A percentile compares a stretch with the other conserved stretches of the same genome.
phyloP scores from a whole-genome alignment of 2,329 filamentous ascomycete genomes.

The Sphaerulina musiva region DNA sequence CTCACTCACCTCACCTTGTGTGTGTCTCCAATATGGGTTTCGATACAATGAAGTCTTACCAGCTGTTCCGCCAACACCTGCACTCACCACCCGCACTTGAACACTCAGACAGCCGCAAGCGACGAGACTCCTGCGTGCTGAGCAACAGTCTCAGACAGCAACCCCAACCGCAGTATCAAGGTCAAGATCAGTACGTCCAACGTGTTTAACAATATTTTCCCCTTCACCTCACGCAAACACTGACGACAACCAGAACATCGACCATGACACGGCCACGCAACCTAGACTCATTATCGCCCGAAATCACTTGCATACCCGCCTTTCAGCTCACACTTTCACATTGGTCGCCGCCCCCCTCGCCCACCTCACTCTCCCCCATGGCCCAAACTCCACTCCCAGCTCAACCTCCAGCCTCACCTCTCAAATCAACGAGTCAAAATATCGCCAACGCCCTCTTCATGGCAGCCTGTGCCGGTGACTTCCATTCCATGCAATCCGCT shows the following conservation, averaged over 20 bases:
- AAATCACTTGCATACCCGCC: constrained; percentile 13
- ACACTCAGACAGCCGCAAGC: constrained; percentile 13
- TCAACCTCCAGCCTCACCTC: constrained; percentile 11
- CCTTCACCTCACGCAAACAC: not conserved
- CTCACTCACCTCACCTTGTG: too few relatives aligned
- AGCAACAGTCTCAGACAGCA: constrained; percentile 8
- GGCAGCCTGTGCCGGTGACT: constrained; percentile 29
- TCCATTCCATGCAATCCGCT: constrained; percentile 25
- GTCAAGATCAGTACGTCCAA: not conserved
- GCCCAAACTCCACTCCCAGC: constrained; percentile 10
- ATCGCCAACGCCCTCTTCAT: constrained; percentile 26
- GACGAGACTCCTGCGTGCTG: constrained; percentile 22
- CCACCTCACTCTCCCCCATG: constrained; percentile 25
- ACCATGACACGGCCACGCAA: constrained; percentile 16
- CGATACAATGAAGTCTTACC: constrained; percentile 22
- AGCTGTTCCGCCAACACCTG: constrained; percentile 13
- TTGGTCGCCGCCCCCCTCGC: constrained; percentile 32
- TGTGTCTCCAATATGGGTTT: constrained; percentile 16
- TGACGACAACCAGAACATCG: not conserved
- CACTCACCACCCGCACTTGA: constrained; percentile 7
- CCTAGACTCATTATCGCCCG: constrained; percentile 17
- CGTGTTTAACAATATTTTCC: not conserved
- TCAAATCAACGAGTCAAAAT: constrained; percentile 5
- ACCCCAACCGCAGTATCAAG: too few relatives aligned
- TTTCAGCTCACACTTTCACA: constrained; percentile 27